Base-by-base conservation (phyloP, 1,284 basidiomycete species). In the Trametes sp. region DNA sequence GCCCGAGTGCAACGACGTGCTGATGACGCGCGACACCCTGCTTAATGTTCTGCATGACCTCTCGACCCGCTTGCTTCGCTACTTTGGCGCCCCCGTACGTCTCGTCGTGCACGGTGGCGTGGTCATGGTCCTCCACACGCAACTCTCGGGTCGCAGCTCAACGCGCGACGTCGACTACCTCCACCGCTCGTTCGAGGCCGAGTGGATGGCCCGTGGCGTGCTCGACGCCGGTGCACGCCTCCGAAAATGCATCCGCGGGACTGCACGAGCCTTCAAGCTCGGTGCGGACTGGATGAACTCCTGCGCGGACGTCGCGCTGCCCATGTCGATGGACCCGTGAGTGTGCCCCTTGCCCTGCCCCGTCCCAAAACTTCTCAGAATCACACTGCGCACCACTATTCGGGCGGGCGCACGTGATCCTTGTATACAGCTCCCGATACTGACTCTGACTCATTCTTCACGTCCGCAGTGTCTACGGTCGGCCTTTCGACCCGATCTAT, bases 271-370 rank as follows among this genome's bases (percentile, higher is more conserved):
- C 7, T 88, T 84, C 66, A 67, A 67, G 8, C 72, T 90, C 7
- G 88, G 88, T 0, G 76, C 78, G 38, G 88, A 90, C 72, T 90
- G 88, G 88, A 88, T 90, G 87, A 90, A 90, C 62, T 81, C 84
- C 3, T 85, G 87, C 67, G 84, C 88, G 0, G 88, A 90, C 69
- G 80, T 87, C 11, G 86, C 87, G 1, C 77, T 90, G 48, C 88
- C 88, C 14, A 82, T 85, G 81, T 81, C 84, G 16, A 73, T 72
- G 63, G 83, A 87, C 46, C 52, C 59, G 87, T 89, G 70, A 75
- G 87, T 83, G 28, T 55, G 59, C 53, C 35, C 14, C 36, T 52
- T 44, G 28, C 53, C 14, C 42, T 42, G 45, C 52, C 23, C 45
- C 38, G 26, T 49, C 49, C 31, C 19, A 45, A 44, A 35, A 41